phyloP scores from a whole-genome alignment of 2,329 filamentous ascomycete genomes.

The Teratosphaeria zuluensis region DNA sequence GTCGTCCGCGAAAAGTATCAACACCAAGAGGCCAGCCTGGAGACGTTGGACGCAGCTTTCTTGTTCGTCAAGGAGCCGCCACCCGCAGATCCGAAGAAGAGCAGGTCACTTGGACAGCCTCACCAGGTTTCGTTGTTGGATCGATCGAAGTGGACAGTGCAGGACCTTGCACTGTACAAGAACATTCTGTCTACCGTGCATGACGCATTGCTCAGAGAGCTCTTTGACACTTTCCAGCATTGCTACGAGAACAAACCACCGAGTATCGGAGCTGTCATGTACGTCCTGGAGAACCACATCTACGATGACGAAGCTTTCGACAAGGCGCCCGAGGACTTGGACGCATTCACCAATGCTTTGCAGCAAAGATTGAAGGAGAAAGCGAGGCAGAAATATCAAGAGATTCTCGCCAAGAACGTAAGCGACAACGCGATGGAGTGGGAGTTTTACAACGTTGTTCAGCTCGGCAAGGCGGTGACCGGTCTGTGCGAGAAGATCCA shows the following conservation, averaged over 20 bases:
- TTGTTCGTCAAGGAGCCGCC: constrained; percentile 65
- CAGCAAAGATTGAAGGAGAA: constrained; percentile 62
- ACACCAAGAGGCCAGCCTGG: constrained; percentile 69
- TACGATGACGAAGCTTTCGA: constrained; percentile 68
- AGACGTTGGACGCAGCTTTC: constrained; percentile 76
- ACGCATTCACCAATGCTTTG: constrained; percentile 63
- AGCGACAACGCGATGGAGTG: constrained; percentile 72
- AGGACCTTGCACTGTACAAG: constrained; percentile 53
- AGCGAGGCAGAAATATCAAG: constrained; percentile 70
- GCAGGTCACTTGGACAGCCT: constrained; percentile 44
- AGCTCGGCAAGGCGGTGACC: constrained; percentile 76
- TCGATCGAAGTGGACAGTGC: constrained; percentile 40
- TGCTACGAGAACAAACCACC: constrained; percentile 86
- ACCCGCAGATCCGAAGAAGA: constrained; percentile 32
- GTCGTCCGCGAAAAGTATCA: constrained; percentile 76
- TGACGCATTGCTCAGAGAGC: constrained; percentile 72
- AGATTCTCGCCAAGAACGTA: constrained; percentile 68
- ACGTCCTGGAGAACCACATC: constrained; percentile 72
- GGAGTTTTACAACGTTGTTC: constrained; percentile 84
- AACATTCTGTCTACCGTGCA: constrained; percentile 65
- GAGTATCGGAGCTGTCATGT: constrained; percentile 68
- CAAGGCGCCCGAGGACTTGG: constrained; percentile 57
- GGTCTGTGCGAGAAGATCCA: constrained; percentile 80
- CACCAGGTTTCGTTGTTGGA: constrained; percentile 37
- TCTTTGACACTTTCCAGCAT: constrained; percentile 78